Conservation (phyloP, 2,329 filamentous ascomycete species). For the Bipolaris cookei region DNA sequence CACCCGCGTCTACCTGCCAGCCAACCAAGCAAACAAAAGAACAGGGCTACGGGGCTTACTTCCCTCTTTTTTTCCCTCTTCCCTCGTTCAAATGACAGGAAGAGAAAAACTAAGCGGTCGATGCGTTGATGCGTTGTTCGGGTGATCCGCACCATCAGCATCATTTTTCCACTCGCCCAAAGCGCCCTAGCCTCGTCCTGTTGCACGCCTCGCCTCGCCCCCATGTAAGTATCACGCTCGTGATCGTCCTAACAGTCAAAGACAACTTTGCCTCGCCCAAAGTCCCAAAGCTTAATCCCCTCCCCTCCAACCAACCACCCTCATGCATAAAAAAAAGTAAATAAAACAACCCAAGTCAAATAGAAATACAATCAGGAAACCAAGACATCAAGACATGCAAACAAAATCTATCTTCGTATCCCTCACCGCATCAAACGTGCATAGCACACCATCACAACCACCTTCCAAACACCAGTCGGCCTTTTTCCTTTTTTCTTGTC, state of each 20-base stretch:
- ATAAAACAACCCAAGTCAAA: too few relatives aligned
- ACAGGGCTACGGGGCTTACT: slow-evolving; percentile 1
- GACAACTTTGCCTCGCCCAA: too few relatives aligned
- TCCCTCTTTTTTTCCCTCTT: background rate
- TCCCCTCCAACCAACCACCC: too few relatives aligned
- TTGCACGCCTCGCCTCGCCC: background rate
- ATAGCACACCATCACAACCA: too few relatives aligned
- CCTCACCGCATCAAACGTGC: background rate
- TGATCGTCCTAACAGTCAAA: background rate
- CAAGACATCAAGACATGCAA: too few relatives aligned
- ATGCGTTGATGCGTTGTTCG: slow-evolving; percentile 21
- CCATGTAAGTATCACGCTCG: background rate
- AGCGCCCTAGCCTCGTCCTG: background rate
- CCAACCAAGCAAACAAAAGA: background rate
- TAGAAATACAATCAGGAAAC: too few relatives aligned
- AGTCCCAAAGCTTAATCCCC: too few relatives aligned
- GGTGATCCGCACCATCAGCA: slow-evolving; percentile 9
- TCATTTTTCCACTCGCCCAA: slow-evolving; percentile 13
- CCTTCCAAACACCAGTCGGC: too few relatives aligned
- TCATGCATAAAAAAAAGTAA: too few relatives aligned
- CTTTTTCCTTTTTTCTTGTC: background rate
- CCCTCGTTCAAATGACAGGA: background rate
- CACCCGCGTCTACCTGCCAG: background rate
- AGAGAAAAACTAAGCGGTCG: slow-evolving; percentile 9
- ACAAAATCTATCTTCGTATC: background rate